Evolutionary conservation across 1,284 basidiomycete genomes (phyloP).

Genomic region (Apiotrichum akiyoshidainum): DNA sequence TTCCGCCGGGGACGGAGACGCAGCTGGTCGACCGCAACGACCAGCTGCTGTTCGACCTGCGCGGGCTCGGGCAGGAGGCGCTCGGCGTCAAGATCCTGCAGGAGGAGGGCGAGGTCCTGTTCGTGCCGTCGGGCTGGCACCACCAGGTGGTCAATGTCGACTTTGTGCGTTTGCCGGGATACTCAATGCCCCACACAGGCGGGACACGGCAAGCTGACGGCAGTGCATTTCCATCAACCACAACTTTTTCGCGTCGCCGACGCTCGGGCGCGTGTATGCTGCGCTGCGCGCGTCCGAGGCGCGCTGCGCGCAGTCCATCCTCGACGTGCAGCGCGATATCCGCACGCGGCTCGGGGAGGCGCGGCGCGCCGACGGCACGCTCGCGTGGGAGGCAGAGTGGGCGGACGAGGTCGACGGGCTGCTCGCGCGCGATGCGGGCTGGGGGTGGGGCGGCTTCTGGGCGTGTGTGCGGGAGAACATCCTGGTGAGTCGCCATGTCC

Average conservation of each 20-base stretch:
- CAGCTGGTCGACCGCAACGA: constrained; percentile 31
- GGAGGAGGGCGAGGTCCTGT: constrained; percentile 52
- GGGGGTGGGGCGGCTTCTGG: constrained; percentile 52
- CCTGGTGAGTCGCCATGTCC: constrained; percentile 23
- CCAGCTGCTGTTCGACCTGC: constrained; percentile 45
- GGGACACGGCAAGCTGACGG: no score
- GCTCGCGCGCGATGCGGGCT: constrained; percentile 53
- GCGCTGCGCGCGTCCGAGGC: constrained; percentile 48
- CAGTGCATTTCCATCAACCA: constrained; percentile 55
- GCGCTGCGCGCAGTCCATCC: constrained; percentile 51
- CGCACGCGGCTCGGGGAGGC: constrained; percentile 5
- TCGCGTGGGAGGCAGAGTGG: constrained; percentile 53
- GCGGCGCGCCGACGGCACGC: constrained; percentile 16
- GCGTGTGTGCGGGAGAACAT: constrained; percentile 36
- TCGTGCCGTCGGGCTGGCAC: constrained; percentile 54
- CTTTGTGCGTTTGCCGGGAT: no score
- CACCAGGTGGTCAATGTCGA: constrained; percentile 50
- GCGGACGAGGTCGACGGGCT: constrained; percentile 51
- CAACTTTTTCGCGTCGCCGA: constrained; percentile 56
- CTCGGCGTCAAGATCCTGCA: constrained; percentile 39
- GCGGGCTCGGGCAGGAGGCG: constrained; percentile 28
- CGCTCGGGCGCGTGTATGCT: constrained; percentile 52
- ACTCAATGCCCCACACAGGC: no score
- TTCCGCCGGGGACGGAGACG: constrained; percentile 51
- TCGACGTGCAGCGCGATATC: constrained; percentile 48